Conservation (phyloP, 75 land plant genomes). For the Pseudotsuga menziesii region DNA sequence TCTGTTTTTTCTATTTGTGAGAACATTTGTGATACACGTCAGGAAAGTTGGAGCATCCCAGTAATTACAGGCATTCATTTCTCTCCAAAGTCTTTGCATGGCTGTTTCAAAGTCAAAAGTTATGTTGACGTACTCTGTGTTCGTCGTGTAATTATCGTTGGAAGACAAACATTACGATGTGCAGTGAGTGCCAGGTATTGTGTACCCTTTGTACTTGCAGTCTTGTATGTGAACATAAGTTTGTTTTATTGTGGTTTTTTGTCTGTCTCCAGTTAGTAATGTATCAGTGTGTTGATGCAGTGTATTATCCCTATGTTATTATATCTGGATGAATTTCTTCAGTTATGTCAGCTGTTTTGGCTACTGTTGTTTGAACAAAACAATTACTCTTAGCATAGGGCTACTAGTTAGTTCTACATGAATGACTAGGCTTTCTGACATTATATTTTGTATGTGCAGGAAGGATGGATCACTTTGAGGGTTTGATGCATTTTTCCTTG, state of each 20-base stretch:
- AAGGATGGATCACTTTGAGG: too few relatives aligned
- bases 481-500: too few relatives aligned
- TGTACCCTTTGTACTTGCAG: conserved; percentile 10
- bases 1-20: conserved; percentile 10
- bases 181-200: conserved; percentile 18
- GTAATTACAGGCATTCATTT: conserved; percentile 12
- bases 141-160: conserved; percentile 13
- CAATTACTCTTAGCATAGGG: too few relatives aligned
- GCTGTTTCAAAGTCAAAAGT: conserved; percentile 17
- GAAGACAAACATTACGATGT: conserved; percentile 11
- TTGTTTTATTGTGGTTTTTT: conserved; percentile 1
- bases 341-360: too few relatives aligned
- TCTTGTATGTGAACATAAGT: conserved; percentile 2
- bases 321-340: too few relatives aligned
- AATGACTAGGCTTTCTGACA: too few relatives aligned
- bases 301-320: too few relatives aligned
- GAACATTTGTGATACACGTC: conserved; percentile 13
- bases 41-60: conserved; percentile 9
- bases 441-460: too few relatives aligned
- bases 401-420: too few relatives aligned
- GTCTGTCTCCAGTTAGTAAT: conserved; percentile 6
- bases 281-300: conserved; percentile 2
- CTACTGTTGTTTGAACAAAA: too few relatives aligned
- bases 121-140: conserved; percentile 8
- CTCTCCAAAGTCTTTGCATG: conserved; percentile 13